Conservation (phyloP, 176 grass and related monocot species). For the Zoysia japonica region DNA sequence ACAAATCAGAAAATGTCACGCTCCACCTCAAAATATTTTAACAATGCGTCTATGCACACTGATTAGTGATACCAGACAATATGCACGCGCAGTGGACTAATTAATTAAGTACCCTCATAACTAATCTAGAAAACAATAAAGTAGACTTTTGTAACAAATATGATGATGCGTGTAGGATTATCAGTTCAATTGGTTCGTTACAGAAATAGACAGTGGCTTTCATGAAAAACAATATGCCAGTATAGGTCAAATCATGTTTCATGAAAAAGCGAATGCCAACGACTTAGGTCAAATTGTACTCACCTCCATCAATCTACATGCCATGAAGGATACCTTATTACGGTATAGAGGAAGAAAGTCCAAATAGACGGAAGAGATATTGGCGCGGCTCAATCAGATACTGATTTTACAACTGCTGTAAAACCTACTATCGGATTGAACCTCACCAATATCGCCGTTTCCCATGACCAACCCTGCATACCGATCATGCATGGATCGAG, state of each 20-base stretch:
- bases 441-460: conserved; percentile 99
- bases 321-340: not conserved
- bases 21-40: too few species aligned
- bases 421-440: conserved; percentile 82
- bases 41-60: too few species aligned
- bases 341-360: not conserved
- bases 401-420: conserved; percentile 39
- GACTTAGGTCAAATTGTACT: not conserved
- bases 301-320: conserved; percentile 16
- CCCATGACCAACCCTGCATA: conserved; percentile 12
- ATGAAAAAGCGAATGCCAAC: not conserved
- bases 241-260: not conserved
- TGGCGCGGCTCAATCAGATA: conserved; percentile 99
- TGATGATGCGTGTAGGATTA: not conserved
- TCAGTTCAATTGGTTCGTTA: not conserved
- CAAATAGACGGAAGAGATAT: conserved; percentile 71
- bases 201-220: not conserved
- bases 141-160: not conserved
- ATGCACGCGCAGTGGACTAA: too few species aligned
- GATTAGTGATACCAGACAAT: too few species aligned
- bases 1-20: too few species aligned
- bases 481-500: not conserved
- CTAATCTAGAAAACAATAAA: too few species aligned
- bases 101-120: too few species aligned
- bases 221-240: not conserved